Evolutionary conservation across 1,139 yeast species (phyloP).

Genomic region (Candida pseudocylindracea): DNA sequence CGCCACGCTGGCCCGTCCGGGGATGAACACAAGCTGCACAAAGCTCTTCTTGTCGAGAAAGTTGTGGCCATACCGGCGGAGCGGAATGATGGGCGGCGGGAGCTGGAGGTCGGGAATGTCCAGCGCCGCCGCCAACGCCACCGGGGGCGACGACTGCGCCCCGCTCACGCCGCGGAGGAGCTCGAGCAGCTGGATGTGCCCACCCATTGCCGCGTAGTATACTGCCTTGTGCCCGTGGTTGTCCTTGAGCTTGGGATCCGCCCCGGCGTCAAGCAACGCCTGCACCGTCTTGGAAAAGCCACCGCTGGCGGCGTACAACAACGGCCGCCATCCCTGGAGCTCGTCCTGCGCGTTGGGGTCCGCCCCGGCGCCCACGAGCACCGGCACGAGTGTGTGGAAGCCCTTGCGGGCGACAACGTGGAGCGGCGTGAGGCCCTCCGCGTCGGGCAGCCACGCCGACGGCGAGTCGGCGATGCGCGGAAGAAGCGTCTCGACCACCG

Average conservation of each 20-base stretch:
- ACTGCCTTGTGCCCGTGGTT: constrained; percentile 68
- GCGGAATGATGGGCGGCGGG: constrained; percentile 92
- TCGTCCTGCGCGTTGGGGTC: constrained; percentile 65
- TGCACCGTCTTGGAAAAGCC: constrained; percentile 58
- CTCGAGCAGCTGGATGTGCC: constrained; percentile 61
- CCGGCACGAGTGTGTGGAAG: constrained; percentile 39
- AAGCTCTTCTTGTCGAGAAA: constrained; percentile 77
- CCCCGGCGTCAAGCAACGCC: constrained; percentile 51
- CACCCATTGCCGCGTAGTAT: constrained; percentile 87
- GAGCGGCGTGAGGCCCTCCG: constrained; percentile 73
- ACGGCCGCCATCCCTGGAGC: constrained; percentile 83
- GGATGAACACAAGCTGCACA: constrained; percentile 50
- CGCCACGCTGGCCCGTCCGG: constrained; percentile 27
- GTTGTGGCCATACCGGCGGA: constrained; percentile 87
- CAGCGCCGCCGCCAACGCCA: not conserved
- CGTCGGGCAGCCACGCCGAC: constrained; percentile 34
- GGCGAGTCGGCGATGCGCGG: constrained; percentile 9
- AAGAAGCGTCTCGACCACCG: constrained; percentile 40
- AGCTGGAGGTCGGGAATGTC: constrained; percentile 67
- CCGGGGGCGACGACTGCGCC: not conserved
- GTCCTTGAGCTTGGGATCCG: constrained; percentile 51
- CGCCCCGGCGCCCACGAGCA: constrained; percentile 53
- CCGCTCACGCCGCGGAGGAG: constrained; percentile 1
- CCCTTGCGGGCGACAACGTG: constrained; percentile 85
- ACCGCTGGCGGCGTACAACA: constrained; percentile 75